Evolutionary conservation across 768 basidiomycete species (phyloP).

Genomic region (Boletus rubescentipes): DNA sequence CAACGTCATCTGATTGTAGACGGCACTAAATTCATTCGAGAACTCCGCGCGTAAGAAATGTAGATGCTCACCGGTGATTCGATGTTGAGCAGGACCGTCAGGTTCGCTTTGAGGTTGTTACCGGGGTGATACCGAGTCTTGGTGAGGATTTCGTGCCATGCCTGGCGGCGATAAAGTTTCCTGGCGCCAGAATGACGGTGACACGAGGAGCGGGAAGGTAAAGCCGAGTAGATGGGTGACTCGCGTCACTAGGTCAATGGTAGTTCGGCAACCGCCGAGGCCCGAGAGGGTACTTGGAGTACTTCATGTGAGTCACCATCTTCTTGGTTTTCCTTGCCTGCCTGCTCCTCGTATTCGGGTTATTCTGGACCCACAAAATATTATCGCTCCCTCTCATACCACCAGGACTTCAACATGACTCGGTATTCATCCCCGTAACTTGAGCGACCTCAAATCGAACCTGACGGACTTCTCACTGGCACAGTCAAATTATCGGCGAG

Average conservation of each 20-base stretch:
- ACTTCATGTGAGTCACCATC: constrained; percentile 17
- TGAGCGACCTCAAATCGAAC: constrained; percentile 50
- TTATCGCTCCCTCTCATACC: constrained; percentile 19
- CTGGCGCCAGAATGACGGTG: constrained; percentile 32
- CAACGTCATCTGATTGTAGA: constrained; percentile 46
- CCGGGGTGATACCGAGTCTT: constrained; percentile 31
- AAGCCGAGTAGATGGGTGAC: constrained; percentile 24
- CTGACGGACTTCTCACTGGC: constrained; percentile 79
- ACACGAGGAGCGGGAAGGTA: constrained; percentile 29
- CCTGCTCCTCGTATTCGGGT: constrained; percentile 32
- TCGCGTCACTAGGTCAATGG: constrained; percentile 17
- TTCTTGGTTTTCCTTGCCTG: constrained; percentile 31
- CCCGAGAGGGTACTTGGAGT: no score
- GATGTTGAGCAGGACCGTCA: constrained; percentile 79
- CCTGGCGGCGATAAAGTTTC: constrained; percentile 17
- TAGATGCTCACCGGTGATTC: constrained; percentile 76
- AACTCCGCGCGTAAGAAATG: constrained; percentile 76
- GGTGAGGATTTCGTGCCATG: constrained; percentile 11
- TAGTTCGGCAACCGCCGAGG: no score
- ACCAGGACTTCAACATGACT: constrained; percentile 1
- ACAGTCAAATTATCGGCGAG: constrained; percentile 71
- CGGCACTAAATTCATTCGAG: constrained; percentile 46
- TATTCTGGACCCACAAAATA: constrained; percentile 28
- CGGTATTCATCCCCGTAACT: constrained; percentile 38
- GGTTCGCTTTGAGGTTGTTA: constrained; percentile 45